Base-by-base conservation (phyloP, 805 yeast species). In the Crinitomyces ghanaensis region DNA sequence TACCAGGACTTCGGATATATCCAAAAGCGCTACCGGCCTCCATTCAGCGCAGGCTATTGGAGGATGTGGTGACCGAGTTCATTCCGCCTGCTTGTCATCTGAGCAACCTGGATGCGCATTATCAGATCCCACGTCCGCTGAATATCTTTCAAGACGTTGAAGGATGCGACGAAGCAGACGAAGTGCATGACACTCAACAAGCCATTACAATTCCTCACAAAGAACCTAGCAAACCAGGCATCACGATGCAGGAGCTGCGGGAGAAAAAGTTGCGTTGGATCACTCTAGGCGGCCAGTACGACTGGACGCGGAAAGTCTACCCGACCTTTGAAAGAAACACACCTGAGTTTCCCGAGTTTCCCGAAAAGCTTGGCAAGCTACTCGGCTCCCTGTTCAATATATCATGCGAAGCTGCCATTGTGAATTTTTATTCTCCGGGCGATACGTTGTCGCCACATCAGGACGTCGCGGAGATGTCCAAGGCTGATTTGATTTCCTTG, bases 281-380 rank as follows among this genome's bases (percentile, higher is more conserved):
- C 19, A 63, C 68, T 0, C 53, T 63, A 6, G 68, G 68, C 3
- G 68, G 68, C 7, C 68, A 63, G 39, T 63, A 63, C 41, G 49
- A 63, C 40, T 63, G 68, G 68, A 61, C 68, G 1, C 43, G 49
- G 13, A 63, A 63, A 31, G 52, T 38, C 26, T 62, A 62, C 37
- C 68, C 68, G 2, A 43, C 63, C 1, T 59, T 57, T 36, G 43
- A 38, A 14, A 51, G 45, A 4, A 54, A 54, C 7, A 23, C 49
- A 5, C 40, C 36, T 1, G 55, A 49, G 9, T 52, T 51, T 37
- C 57, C 58, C 1, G 26, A 12, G 11, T 56, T 55, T 40, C 62
- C 62, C 0, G 21, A 26, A 1, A 37, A 38, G 2, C 46, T 54
- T 8, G 46, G 46, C n/a, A 27, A 17, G 5, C 43, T 46, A 15